Conservation (phyloP, 2,329 filamentous ascomycete species). For the Aspergillus pseudoviridinutans region DNA sequence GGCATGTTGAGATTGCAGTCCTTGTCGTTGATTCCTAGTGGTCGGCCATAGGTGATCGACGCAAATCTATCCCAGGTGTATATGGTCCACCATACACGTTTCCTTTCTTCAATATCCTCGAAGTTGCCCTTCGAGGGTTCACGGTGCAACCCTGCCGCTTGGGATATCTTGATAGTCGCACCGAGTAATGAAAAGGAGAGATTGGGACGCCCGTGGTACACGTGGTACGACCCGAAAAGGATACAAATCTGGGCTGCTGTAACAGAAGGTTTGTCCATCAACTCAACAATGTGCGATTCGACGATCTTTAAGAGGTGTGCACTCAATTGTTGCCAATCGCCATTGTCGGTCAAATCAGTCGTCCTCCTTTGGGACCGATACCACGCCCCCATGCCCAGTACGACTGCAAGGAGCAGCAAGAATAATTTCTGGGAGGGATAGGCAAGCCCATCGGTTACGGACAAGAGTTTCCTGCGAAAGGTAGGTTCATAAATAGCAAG, state of each 20-base stretch:
- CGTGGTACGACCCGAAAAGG: constrained; percentile 39
- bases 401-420: constrained; percentile 33
- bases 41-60: constrained; percentile 40
- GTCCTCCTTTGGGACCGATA: constrained; percentile 28
- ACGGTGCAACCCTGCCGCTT: constrained; percentile 33
- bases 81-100: constrained; percentile 42
- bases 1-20: constrained; percentile 37
- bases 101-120: constrained; percentile 33
- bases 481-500: constrained; percentile 41
- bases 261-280: constrained; percentile 41
- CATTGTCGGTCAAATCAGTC: constrained; percentile 10
- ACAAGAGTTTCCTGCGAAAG: constrained; percentile 32
- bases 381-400: constrained; percentile 39
- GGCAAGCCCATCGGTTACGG: constrained; percentile 32
- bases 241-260: constrained; percentile 37
- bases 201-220: constrained; percentile 43
- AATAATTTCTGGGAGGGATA: constrained; percentile 34
- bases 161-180: constrained; percentile 35
- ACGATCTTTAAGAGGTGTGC: constrained; percentile 18
- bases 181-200: constrained; percentile 38
- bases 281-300: constrained; percentile 34
- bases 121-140: constrained; percentile 18
- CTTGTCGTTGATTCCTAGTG: constrained; percentile 41
- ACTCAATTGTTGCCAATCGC: constrained; percentile 14
- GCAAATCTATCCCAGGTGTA: constrained; percentile 43